Conservation (phyloP, 495 filamentous ascomycete genomes). For the Aspergillus olivimuriae region DNA sequence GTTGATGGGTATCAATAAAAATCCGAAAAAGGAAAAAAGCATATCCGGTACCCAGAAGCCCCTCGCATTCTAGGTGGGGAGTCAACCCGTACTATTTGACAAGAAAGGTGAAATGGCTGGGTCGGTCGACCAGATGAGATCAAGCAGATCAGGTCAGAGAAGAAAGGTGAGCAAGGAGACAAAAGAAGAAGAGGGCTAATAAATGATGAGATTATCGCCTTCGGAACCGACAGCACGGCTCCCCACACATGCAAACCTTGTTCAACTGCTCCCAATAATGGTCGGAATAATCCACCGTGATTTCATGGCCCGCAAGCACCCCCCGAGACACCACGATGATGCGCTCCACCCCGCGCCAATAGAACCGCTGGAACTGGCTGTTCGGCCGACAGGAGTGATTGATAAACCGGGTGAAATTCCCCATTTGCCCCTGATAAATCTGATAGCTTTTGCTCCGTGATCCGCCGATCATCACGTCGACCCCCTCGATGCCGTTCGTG, state of each 20-base stretch:
- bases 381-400: conserved; percentile 37
- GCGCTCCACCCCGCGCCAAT: conserved; percentile 32
- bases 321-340: conserved; percentile 36
- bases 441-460: conserved; percentile 14
- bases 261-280: conserved; percentile 34
- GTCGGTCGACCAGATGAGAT: too few species aligned
- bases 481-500: conserved; percentile 16
- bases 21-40: too few species aligned
- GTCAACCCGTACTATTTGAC: too few species aligned
- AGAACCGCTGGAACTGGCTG: conserved; percentile 34
- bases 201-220: neutral
- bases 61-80: too few species aligned
- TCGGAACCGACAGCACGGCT: conserved; percentile 27
- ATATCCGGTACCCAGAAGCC: too few species aligned
- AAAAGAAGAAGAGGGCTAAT: neutral
- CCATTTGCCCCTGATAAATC: conserved; percentile 24
- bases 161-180: neutral
- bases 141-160: neutral
- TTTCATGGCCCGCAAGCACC: conserved; percentile 29
- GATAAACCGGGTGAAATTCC: conserved; percentile 40
- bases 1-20: too few species aligned
- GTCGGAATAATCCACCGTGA: conserved; percentile 39
- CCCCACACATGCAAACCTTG: conserved; percentile 36
- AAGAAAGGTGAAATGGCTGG: too few species aligned
- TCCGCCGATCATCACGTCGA: conserved; percentile 33